These are phyloP conservation scores for Mortierella hygrophila DNA, from an alignment of 192 early-diverging fungal genomes.

Conservation along the genomic window DNA sequence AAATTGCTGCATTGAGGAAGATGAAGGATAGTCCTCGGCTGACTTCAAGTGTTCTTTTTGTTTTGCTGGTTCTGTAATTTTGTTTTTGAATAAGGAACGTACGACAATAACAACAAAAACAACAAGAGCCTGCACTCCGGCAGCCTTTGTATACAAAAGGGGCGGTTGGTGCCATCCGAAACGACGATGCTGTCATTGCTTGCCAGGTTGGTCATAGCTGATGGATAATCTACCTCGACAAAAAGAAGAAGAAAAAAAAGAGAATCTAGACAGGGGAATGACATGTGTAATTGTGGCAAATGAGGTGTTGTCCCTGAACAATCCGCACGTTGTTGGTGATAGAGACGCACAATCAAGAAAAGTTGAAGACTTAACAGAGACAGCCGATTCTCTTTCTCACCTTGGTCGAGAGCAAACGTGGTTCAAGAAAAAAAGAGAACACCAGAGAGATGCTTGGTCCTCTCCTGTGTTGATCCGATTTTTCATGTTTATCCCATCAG, in stretches of 20 bases:
- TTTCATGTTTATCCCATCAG: not conserved
- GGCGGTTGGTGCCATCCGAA: not conserved
- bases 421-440: not conserved
- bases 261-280: not conserved
- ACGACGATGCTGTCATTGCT: not conserved
- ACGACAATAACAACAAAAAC: not conserved
- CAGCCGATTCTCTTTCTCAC: not conserved
- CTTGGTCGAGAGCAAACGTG: slow-evolving; percentile 4
- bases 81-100: not conserved
- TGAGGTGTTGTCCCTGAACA: not conserved
- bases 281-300: slow-evolving; percentile 1
- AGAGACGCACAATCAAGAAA: not conserved
- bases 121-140: not conserved
- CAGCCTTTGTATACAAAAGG: not conserved
- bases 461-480: not conserved
- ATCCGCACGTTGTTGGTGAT: not conserved
- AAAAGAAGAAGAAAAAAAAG: not conserved
- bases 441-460: not conserved
- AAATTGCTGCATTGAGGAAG: not conserved
- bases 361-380: not conserved
- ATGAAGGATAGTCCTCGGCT: not conserved
- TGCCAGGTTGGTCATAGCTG: not conserved
- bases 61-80: not conserved
- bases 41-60: not conserved
- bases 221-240: not conserved